phyloP scores from a whole-genome alignment of 75 land plant species.

The Pinus tabuliformis region DNA sequence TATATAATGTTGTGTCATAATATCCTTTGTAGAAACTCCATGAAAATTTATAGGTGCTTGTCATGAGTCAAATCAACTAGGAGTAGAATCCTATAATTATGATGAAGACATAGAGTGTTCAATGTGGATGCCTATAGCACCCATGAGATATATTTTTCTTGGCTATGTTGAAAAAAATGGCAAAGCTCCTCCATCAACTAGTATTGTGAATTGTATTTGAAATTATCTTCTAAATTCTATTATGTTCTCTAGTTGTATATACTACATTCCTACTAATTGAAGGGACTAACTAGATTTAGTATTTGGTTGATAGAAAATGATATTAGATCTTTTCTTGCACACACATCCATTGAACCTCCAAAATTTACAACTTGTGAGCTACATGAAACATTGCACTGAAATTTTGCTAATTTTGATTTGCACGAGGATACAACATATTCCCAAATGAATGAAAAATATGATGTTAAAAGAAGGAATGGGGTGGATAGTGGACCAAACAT shows the following conservation, averaged over 20 bases:
- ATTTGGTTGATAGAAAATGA: slow-evolving; percentile 90
- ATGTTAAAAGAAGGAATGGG: slow-evolving; percentile 11
- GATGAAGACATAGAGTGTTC: too few species aligned
- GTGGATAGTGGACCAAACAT: slow-evolving; percentile 13
- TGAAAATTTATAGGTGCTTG: neutral
- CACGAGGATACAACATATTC: slow-evolving; percentile 11
- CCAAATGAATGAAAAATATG: slow-evolving; percentile 15
- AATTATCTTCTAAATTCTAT: too few species aligned
- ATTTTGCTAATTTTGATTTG: slow-evolving; percentile 16
- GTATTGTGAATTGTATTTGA: too few species aligned
- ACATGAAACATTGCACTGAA: slow-evolving; percentile 54
- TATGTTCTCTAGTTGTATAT: too few species aligned
- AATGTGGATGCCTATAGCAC: too few species aligned
- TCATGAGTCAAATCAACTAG: neutral
- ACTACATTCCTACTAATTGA: too few species aligned
- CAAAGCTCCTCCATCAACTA: too few species aligned
- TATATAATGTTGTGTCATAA: neutral
- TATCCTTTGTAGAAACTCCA: neutral
- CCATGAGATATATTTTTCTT: too few species aligned
- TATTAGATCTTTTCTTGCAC: slow-evolving; percentile 77
- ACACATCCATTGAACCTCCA: slow-evolving; percentile 36
- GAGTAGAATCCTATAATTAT: too few species aligned
- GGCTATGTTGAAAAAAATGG: too few species aligned
- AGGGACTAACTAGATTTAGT: slow-evolving; percentile 66
- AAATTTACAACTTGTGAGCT: slow-evolving; percentile 44